Evolutionary conservation across 306 rosid species (phyloP).

Genomic region (Cucurbita ficifolia): DNA sequence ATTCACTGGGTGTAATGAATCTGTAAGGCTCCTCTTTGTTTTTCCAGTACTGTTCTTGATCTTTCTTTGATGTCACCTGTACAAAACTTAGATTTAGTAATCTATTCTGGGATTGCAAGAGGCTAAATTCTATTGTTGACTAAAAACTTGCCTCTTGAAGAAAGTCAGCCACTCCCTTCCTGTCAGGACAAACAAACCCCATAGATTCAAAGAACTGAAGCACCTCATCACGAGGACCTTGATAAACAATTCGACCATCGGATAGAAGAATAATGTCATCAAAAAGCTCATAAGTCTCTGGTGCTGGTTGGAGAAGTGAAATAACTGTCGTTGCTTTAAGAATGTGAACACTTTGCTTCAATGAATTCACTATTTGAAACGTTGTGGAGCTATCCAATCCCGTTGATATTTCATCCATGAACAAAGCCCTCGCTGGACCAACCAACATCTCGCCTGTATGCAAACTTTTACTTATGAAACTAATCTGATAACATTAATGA

Average conservation of each 20-base stretch:
- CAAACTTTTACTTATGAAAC: no score
- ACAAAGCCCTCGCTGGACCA: conserved; percentile 6
- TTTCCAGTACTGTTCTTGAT: conserved; percentile 36
- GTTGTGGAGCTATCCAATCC: conserved; percentile 12
- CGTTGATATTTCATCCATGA: conserved; percentile 10
- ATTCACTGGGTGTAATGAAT: conserved; percentile 17
- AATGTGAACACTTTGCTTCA: conserved; percentile 7
- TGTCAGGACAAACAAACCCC: conserved; percentile 8
- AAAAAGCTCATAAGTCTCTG: conserved; percentile 11
- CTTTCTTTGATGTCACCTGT: conserved; percentile 38
- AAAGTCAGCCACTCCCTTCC: conserved; percentile 12
- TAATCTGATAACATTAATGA: no score
- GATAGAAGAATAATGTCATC: conserved; percentile 9
- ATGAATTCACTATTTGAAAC: conserved; percentile 8
- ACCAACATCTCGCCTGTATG: conserved; percentile 9
- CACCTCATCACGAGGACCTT: conserved; percentile 9
- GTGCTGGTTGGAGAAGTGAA: conserved; percentile 13
- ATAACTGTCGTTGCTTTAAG: conserved; percentile 5
- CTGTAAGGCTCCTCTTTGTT: conserved; percentile 13
- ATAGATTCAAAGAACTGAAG: conserved; percentile 7
- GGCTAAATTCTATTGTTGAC: not conserved
- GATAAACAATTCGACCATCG: conserved; percentile 2
- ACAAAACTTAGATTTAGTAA: not conserved
- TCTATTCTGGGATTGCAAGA: not conserved
- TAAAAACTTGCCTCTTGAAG: conserved; percentile 5